phyloP scores from a whole-genome alignment of 2,329 filamentous ascomycete species.

The Ascochyta rabiei region DNA sequence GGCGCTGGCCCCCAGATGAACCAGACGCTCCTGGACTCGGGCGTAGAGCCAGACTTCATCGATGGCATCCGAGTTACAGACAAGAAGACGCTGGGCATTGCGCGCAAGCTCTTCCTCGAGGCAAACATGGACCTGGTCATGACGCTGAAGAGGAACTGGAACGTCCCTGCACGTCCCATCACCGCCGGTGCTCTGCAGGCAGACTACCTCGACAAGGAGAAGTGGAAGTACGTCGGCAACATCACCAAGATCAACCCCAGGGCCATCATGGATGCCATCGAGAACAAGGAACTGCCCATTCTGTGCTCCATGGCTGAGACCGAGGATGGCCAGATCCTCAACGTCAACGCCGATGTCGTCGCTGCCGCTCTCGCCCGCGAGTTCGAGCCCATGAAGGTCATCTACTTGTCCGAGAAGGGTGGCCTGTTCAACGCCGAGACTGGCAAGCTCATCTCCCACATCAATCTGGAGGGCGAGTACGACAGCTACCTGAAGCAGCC shows the following conservation, averaged over 20 bases:
- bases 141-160: constrained; percentile 80
- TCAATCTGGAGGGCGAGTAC: constrained; percentile 97
- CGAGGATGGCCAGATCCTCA: constrained; percentile 86
- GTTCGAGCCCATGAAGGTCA: constrained; percentile 92
- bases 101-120: constrained; percentile 89
- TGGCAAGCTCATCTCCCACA: constrained; percentile 94
- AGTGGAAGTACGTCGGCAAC: constrained; percentile 94
- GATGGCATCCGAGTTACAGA: constrained; percentile 96
- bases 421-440: constrained; percentile 92
- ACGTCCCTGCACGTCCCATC: constrained; percentile 86
- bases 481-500: constrained; percentile 89
- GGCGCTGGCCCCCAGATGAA: constrained; percentile 96
- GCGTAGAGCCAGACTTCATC: constrained; percentile 93
- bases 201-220: constrained; percentile 94
- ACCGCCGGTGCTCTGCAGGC: constrained; percentile 89
- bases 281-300: constrained; percentile 85
- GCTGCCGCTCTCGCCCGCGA: constrained; percentile 89
- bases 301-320: constrained; percentile 97
- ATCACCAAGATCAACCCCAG: constrained; percentile 90
- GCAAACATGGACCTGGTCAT: constrained; percentile 94
- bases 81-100: constrained; percentile 89
- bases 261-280: constrained; percentile 89
- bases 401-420: constrained; percentile 98
- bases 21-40: constrained; percentile 84
- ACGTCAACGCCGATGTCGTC: constrained; percentile 97